Evolutionary conservation across 495 filamentous ascomycete species (phyloP), one percentile per base, ranked within the genome.

Genomic region (Aspergillus incahuasiensis): DNA sequence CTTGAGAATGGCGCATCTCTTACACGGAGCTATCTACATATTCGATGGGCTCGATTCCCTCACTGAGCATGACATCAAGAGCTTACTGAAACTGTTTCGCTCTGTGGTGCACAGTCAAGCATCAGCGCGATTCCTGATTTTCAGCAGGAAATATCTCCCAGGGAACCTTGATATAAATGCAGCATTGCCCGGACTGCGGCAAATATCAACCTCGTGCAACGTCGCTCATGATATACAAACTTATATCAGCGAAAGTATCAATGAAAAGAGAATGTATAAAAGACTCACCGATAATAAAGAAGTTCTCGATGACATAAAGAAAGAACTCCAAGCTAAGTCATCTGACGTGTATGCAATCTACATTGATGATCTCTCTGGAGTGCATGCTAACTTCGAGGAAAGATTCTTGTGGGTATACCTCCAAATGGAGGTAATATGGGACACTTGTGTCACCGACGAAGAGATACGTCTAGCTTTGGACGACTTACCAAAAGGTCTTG

Each of bases 401-500:
- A 43, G 57, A 64, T 28, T 30, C 0, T 18, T 53, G 51, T 22
- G 50, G 12, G n/a, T 66, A 2, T 63, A 54, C 47, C 59, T 68
- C 6, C 65, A 68, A 45, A 8, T 70, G 18, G 67, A 70, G 34
- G 63, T 64, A 28, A 46, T 70, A 2, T 70, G 67, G 64, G 56
- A 64, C 16, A 62, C 58, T 19, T 68, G 66, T 48, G 24, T 45
- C 19, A 64, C 65, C 8, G 65, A 68, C 43, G 48, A 28, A 22
- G 64, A 59, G 38, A 66, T 70, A 19, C 60, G 54, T 2, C 46
- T n/a, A 5, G 57, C 61, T 12, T 25, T 70, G 16, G 13, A 12
- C 43, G 20, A 46, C 11, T 58, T 70, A 13, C 67, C 67, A 40
- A 63, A 56, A 42, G 65, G 57, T 35, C 55, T 69, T 16, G 57